Evolutionary conservation across 1,139 yeast genomes (phyloP), one percentile per base, ranked within the genome.

Genomic region (Suhomyces choctaworum): DNA sequence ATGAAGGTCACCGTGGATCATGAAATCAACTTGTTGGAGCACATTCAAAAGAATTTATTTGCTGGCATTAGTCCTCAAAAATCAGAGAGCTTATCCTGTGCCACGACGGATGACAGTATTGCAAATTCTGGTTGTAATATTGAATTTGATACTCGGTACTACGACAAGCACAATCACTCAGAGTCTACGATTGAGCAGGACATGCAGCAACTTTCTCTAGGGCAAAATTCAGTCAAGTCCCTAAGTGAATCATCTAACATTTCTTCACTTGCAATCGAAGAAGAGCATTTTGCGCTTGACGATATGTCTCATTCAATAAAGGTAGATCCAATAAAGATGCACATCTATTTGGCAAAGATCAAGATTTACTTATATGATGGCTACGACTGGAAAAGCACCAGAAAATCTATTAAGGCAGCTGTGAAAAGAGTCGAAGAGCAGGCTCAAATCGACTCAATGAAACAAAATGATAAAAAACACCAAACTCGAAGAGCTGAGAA

Each of bases 311-410:
- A 31, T 15, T 25, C 13, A 25, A 36, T 32, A 3, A 38, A 29
- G 6, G 50, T 54, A 14, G 55, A 54, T 28, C 71, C 72, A 1
- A 42, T 64, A 3, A 56, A 53, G 27, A 25, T 68, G 16, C 62
- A 60, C 33, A 42, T 69, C 5, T 66, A 64, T 37, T 50, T 73
- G 7, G 54, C 68, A 5, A 69, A 66, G 29, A 57, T 71, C 0
- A 59, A 59, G 4, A 61, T 92, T 41, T 79, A 75, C 40, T 60
- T 92, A 25, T 80, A 77, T 54, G 98, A 92, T 62, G 99, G 99
- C 0, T 92, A 82, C 52, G 98, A 92, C 54, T 89, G 97, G 96
- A 76, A 76, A 39, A 78, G 78, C 31, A 88, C 97, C 0, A 70
- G 95, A 42, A 71, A 69, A 26, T 70, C 79, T 0, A 82, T 92